Percentiles rank a stretch among this genome's conserved stretches.
These are phyloP conservation scores for Daedalea quercina DNA, from an alignment of 768 basidiomycete genomes.

Conservation along the genomic window DNA sequence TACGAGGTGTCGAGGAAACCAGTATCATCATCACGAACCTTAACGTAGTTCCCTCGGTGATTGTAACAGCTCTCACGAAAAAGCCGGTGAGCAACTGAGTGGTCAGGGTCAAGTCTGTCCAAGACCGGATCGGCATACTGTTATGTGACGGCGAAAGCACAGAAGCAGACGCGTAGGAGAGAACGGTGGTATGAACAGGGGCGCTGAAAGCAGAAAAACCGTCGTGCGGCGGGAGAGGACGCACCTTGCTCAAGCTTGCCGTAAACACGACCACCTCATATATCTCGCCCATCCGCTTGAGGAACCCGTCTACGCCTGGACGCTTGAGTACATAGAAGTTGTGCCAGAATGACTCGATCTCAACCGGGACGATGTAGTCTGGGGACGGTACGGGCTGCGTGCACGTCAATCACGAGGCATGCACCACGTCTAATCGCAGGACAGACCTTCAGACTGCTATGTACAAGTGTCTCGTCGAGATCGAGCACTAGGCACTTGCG, in stretches of 20 bases:
- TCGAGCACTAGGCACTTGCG: conserved; percentile 95
- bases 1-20: neutral
- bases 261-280: conserved; percentile 99
- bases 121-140: conserved; percentile 98
- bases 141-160: conserved; percentile 2
- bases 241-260: conserved; percentile 91
- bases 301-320: conserved; percentile 94
- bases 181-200: neutral
- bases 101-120: conserved; percentile 90
- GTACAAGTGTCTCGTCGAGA: conserved; percentile 93
- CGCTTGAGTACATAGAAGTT: conserved; percentile 99
- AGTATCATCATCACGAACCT: conserved; percentile 44
- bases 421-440: neutral
- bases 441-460: conserved; percentile 92
- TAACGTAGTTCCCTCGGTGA: conserved; percentile 98
- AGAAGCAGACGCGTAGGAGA: neutral
- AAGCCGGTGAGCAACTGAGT: conserved; percentile 86
- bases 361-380: conserved; percentile 97
- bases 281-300: conserved; percentile 96
- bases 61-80: conserved; percentile 99
- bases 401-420: neutral
- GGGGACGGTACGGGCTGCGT: conserved; percentile 49
- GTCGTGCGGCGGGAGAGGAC: conserved; percentile 9
- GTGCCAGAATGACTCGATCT: conserved; percentile 97
- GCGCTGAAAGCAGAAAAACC: neutral